Evolutionary conservation across 805 yeast genomes (phyloP), one percentile per base, ranked within the genome.

Genomic region (Kuraishia capsulata): DNA sequence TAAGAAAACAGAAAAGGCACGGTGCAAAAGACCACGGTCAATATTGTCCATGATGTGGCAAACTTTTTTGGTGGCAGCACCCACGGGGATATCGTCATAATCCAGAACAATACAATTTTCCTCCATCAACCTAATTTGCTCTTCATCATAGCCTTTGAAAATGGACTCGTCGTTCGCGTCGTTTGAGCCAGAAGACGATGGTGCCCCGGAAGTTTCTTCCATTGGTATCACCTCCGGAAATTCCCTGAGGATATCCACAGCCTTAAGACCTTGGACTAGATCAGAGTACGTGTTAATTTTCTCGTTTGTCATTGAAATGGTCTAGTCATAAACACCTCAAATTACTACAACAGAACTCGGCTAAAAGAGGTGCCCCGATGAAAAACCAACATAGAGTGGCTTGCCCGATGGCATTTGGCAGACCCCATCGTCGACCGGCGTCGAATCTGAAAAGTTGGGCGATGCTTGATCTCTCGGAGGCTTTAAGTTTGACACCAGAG

Each of bases 1-100:
- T 39, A 90, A 63, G 51, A 92, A 92, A n/a, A 89, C 96, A 20
- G 96, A 85, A 56, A 92, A 92, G 0, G 97, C 97, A 49, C 99
- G 76, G 63, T 92, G 99, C 42, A 92, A 68, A 36, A 92, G 68
- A 3, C 98, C 98, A 44, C 67, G 64, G 38, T 88, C 69, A 52
- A 92, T 92, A 59, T 89, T 89, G 33, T 72, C 71, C 95, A 88
- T 85, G 39, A 92, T 62, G 53, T 84, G 94, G 47, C 96, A 85
- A 36, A 84, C 62, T 61, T 90, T 92, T 61, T 92, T 92, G 38
- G 96, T 84, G 13, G 90, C 97, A 1, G 95, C 89, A 25, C 97
- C 98, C 37, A 88, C 67, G 4, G 96, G 95, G 35, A 53, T 62
- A 59, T 92, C 98, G 51, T 88, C 62, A 67, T 82, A 80, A 58